These are phyloP conservation scores for Coprinopsis sp. DNA, from an alignment of 768 basidiomycete species.

Conservation along the genomic window DNA sequence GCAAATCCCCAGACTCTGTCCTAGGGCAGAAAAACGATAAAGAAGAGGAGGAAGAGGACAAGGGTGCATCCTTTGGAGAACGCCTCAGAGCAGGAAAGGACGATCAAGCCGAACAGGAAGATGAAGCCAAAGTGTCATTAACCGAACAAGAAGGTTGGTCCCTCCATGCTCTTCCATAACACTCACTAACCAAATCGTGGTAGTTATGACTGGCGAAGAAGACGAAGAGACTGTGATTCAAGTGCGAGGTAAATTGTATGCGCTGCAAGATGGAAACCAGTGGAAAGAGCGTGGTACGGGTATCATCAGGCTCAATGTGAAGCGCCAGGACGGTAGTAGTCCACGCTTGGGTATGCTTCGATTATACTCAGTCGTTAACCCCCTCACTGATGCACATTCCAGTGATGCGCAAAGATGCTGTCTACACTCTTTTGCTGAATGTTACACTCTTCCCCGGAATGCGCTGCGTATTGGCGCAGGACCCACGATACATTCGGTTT, in stretches of 20 bases:
- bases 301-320: conserved; percentile 64
- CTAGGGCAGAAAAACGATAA: conserved; percentile 32
- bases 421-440: conserved; percentile 69
- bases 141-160: conserved; percentile 62
- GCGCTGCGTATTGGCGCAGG: conserved; percentile 66
- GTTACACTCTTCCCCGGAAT: conserved; percentile 75
- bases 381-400: not conserved
- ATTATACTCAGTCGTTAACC: not conserved
- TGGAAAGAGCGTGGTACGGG: conserved; percentile 83
- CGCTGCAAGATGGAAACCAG: conserved; percentile 50
- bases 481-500: conserved; percentile 75
- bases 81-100: conserved; percentile 40
- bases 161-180: conserved; percentile 1
- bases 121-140: conserved; percentile 44
- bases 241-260: conserved; percentile 72
- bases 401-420: conserved; percentile 89
- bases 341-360: conserved; percentile 58
- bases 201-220: conserved; percentile 77
- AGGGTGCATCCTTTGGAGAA: conserved; percentile 5
- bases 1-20: too few species aligned
- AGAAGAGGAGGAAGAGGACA: not conserved
- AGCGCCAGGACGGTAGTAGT: conserved; percentile 54
- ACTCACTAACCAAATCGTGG: conserved; percentile 9
- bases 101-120: conserved; percentile 50
- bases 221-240: conserved; percentile 75